Evolutionary conservation across 2,329 filamentous ascomycete species (phyloP).

Genomic region (Tolypocladium inflatum): DNA sequence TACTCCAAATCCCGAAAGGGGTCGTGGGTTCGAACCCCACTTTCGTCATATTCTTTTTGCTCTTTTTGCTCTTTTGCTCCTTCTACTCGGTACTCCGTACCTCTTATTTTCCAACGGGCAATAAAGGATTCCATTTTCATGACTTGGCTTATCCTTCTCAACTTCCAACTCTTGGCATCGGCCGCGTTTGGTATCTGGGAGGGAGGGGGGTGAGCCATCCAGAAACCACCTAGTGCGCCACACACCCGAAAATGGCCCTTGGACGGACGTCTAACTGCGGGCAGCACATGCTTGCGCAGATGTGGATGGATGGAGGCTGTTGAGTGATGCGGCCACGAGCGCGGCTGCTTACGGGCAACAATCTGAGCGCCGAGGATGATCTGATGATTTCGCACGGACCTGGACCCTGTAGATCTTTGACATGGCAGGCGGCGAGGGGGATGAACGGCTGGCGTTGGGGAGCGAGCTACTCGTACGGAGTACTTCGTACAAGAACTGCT

Average conservation of each 20-base stretch:
- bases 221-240: too few relatives aligned
- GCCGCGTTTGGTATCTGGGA: too few relatives aligned
- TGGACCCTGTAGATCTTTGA: neutral
- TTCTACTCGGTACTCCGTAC: neutral
- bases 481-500: too few relatives aligned
- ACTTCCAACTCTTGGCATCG: too few relatives aligned
- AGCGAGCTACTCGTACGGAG: too few relatives aligned
- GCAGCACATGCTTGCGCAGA: too few relatives aligned
- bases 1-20: neutral
- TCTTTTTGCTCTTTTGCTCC: neutral
- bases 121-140: too few relatives aligned
- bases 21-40: slow-evolving; percentile 1
- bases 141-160: too few relatives aligned
- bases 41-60: neutral
- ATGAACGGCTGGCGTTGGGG: neutral
- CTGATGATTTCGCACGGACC: neutral
- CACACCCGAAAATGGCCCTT: too few relatives aligned
- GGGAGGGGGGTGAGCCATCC: too few relatives aligned
- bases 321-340: neutral
- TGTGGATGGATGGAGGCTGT: too few relatives aligned
- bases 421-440: neutral
- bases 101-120: neutral
- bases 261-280: too few relatives aligned
- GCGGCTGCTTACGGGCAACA: neutral
- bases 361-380: neutral